Evolutionary conservation across 2,329 filamentous ascomycete species (phyloP).

Genomic region (Aspergillus sojae): DNA sequence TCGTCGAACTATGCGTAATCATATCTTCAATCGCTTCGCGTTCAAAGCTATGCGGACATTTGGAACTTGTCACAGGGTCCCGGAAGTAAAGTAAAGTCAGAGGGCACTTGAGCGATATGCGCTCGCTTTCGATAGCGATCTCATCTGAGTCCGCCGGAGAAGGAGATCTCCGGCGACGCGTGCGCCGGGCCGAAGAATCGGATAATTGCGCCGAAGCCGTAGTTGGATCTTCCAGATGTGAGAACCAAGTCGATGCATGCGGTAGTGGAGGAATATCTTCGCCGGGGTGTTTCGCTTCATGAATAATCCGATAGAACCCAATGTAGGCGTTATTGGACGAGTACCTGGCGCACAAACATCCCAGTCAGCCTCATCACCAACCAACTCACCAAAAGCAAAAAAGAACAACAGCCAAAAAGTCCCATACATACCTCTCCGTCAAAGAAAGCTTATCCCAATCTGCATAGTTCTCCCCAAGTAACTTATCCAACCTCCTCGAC

Average conservation of each 20-base stretch:
- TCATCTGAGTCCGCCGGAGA: constrained; percentile 43
- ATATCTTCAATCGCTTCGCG: constrained; percentile 48
- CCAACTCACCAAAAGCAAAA: neutral
- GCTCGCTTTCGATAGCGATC: constrained; percentile 49
- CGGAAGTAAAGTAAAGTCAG: constrained; percentile 50
- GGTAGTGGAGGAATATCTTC: constrained; percentile 57
- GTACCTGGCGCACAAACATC: constrained; percentile 47
- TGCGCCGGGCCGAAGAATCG: constrained; percentile 5
- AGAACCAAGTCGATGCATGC: constrained; percentile 65
- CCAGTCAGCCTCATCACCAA: neutral
- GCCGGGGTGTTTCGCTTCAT: constrained; percentile 61
- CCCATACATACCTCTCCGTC: constrained; percentile 41
- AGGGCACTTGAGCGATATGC: constrained; percentile 50
- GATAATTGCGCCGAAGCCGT: neutral
- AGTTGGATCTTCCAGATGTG: constrained; percentile 46
- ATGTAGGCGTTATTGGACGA: constrained; percentile 62
- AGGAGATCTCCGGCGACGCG: constrained; percentile 16
- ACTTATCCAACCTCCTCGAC: constrained; percentile 38
- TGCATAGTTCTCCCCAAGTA: constrained; percentile 34
- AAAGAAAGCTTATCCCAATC: constrained; percentile 44
- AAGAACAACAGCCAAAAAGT: neutral
- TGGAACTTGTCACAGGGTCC: constrained; percentile 51
- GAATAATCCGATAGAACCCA: constrained; percentile 63
- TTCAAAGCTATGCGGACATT: constrained; percentile 56
- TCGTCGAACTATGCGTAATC: constrained; percentile 38